These are phyloP conservation scores for Vicia sativa DNA, from an alignment of 306 rosid genomes.

Conservation along the genomic window DNA sequence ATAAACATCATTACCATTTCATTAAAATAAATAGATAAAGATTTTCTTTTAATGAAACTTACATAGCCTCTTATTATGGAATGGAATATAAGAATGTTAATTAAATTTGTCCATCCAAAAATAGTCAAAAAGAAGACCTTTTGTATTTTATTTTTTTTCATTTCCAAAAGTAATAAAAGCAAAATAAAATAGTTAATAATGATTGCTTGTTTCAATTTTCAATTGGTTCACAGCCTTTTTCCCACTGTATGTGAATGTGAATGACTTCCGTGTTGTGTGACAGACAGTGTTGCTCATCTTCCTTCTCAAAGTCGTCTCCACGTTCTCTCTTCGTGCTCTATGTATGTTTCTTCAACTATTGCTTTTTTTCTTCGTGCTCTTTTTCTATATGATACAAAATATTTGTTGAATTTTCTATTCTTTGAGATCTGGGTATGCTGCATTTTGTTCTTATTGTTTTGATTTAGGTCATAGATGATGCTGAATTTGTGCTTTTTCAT, in stretches of 20 bases:
- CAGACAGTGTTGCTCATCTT: not conserved
- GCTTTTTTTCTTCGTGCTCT: not conserved
- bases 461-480: not conserved
- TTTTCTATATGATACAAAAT: not conserved
- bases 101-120: too few species aligned
- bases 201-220: not conserved
- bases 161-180: not conserved
- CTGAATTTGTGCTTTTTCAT: not conserved
- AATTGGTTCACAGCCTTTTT: not conserved
- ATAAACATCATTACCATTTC: too few species aligned
- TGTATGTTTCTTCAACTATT: not conserved
- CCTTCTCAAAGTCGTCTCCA: conserved; percentile 13
- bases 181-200: not conserved
- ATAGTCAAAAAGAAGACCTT: too few species aligned
- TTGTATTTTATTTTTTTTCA: too few species aligned
- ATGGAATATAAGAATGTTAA: too few species aligned
- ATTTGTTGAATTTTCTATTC: too few species aligned
- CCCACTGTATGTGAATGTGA: conserved; percentile 4
- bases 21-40: too few species aligned
- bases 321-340: conserved; percentile 2
- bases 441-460: not conserved
- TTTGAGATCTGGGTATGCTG: conserved; percentile 19
- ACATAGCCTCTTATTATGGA: too few species aligned
- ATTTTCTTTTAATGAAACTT: too few species aligned
- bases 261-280: not conserved